These are phyloP conservation scores for Huntiella moniliformis DNA, from an alignment of 2,329 filamentous ascomycete species.

Conservation along the genomic window DNA sequence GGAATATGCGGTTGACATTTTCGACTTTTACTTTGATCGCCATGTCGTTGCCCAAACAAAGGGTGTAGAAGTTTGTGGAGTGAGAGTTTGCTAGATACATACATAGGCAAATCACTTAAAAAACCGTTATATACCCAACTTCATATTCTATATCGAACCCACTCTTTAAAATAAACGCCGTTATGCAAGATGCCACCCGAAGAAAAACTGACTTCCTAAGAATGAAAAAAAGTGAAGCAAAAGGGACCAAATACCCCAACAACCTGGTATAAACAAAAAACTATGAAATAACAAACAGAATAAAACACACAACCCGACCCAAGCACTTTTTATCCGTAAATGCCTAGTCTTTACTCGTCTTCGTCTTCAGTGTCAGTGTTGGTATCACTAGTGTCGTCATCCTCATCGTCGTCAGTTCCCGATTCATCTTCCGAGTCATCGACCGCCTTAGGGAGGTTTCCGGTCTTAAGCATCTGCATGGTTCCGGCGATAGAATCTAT, in stretches of 20 bases:
- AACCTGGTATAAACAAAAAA: neutral
- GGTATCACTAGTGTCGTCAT: conserved; percentile 46
- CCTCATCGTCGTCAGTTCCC: conserved; percentile 54
- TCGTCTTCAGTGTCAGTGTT: conserved; percentile 50
- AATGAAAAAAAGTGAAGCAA: conserved; percentile 4
- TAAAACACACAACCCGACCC: conserved; percentile 12
- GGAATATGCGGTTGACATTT: conserved; percentile 45
- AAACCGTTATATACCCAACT: too few species aligned
- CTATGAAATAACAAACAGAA: neutral
- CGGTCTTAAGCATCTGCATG: conserved; percentile 72
- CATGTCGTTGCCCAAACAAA: conserved; percentile 45
- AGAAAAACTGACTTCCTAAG: neutral
- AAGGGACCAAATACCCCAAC: neutral
- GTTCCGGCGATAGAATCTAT: conserved; percentile 76
- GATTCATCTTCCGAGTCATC: conserved; percentile 64
- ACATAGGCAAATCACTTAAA: too few species aligned
- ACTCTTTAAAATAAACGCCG: neutral
- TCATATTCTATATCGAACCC: neutral
- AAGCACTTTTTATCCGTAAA: conserved; percentile 9
- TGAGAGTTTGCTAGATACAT: conserved; percentile 40
- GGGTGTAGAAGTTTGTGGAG: conserved; percentile 55
- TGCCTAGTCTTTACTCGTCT: conserved; percentile 10
- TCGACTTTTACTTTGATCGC: conserved; percentile 46
- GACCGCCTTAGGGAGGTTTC: conserved; percentile 24
- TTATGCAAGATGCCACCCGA: neutral